Percentiles rank a stretch among this genome's conserved stretches.
phyloP scores from a whole-genome alignment of 2,329 filamentous ascomycete genomes.

The Penicillium janthinellum region DNA sequence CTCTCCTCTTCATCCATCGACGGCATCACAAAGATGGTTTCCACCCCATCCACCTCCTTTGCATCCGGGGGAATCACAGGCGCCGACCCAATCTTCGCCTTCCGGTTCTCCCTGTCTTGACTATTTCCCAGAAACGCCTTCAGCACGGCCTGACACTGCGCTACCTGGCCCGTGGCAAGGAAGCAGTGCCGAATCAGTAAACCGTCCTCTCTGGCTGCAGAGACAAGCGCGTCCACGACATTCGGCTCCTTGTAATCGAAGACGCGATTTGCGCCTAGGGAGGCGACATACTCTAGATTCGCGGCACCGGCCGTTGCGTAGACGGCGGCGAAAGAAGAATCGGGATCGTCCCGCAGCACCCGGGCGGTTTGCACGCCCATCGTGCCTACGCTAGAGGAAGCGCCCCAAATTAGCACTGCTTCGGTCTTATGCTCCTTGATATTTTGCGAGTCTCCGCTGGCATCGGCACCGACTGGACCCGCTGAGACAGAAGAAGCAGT shows the following conservation, averaged over 20 bases:
- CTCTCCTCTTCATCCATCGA: slow-evolving; percentile 39
- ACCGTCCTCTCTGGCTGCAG: slow-evolving; percentile 40
- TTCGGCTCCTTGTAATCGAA: slow-evolving; percentile 45
- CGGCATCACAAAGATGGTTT: slow-evolving; percentile 44
- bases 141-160: slow-evolving; percentile 42
- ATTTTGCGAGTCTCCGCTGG: neutral
- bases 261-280: slow-evolving; percentile 38
- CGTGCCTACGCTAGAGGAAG: slow-evolving; percentile 49
- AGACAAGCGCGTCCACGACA: slow-evolving; percentile 36
- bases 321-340: slow-evolving; percentile 41
- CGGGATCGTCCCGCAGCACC: slow-evolving; percentile 37
- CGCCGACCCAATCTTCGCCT: slow-evolving; percentile 43
- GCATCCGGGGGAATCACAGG: slow-evolving; percentile 36
- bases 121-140: slow-evolving; percentile 31
- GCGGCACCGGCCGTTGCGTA: slow-evolving; percentile 45
- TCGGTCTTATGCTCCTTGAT: slow-evolving; percentile 27
- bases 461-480: neutral
- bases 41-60: slow-evolving; percentile 35
- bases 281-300: slow-evolving; percentile 39
- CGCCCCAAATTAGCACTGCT: slow-evolving; percentile 49
- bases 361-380: slow-evolving; percentile 49
- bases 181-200: slow-evolving; percentile 46
- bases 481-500: slow-evolving; percentile 5
- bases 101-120: slow-evolving; percentile 5
- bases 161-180: slow-evolving; percentile 44